Conservation (phyloP, 2,329 filamentous ascomycete species). For the Nemania abortiva region DNA sequence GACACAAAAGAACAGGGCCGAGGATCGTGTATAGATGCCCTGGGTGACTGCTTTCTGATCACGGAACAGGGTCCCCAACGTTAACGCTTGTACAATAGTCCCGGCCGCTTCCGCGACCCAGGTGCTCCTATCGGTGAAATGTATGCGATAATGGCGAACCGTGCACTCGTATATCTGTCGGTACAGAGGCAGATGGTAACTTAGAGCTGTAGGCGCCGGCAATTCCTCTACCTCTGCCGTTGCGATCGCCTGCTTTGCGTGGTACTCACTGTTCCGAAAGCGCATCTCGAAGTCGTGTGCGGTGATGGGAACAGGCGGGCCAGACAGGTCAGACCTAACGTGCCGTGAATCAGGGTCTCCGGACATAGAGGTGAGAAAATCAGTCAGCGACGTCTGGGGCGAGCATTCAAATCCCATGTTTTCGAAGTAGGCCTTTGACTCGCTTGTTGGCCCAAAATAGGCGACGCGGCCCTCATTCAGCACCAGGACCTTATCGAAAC, state of each 20-base stretch:
- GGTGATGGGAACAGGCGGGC: slow-evolving; percentile 56
- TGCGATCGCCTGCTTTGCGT: slow-evolving; percentile 2
- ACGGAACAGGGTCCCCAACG: slow-evolving; percentile 41
- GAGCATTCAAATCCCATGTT: slow-evolving; percentile 67
- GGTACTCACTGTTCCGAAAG: slow-evolving; percentile 45
- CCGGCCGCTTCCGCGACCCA: slow-evolving; percentile 37
- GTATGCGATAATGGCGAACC: slow-evolving; percentile 57
- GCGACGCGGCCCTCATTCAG: slow-evolving; percentile 74
- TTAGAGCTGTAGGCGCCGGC: not conserved
- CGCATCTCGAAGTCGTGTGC: slow-evolving; percentile 58
- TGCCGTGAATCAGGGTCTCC: slow-evolving; percentile 59
- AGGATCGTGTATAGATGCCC: slow-evolving; percentile 41
- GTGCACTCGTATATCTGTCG: slow-evolving; percentile 55
- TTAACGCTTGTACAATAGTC: slow-evolving; percentile 38
- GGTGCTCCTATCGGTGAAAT: slow-evolving; percentile 30
- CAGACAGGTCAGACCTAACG: slow-evolving; percentile 59
- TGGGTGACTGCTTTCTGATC: slow-evolving; percentile 38
- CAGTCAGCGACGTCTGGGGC: slow-evolving; percentile 67
- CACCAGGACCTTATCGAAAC: slow-evolving; percentile 73
- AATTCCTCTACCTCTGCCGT: slow-evolving; percentile 6
- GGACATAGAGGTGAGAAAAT: slow-evolving; percentile 70
- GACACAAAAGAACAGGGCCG: slow-evolving; percentile 57
- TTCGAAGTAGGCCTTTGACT: slow-evolving; percentile 69
- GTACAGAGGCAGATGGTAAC: slow-evolving; percentile 43
- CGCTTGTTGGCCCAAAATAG: slow-evolving; percentile 67